Evolutionary conservation across 75 land plant genomes (phyloP), one percentile per base, ranked within the genome.

Genomic region (Pinus tabuliformis): DNA sequence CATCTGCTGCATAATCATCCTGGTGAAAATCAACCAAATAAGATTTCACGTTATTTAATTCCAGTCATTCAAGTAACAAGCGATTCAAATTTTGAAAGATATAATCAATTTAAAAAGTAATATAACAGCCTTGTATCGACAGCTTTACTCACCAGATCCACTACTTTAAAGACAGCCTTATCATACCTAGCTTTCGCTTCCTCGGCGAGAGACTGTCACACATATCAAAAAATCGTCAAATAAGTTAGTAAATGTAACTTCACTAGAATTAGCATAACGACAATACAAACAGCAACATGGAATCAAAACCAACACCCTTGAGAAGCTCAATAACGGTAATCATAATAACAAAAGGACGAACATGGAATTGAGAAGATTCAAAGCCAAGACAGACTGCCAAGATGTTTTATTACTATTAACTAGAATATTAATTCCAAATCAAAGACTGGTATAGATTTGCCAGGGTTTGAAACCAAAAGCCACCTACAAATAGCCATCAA

Each of bases 1-100:
- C 98, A 36, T 95, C 98, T 21, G 84, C 84, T 13, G 92, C 98
- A 86, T 97, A 97, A 20, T 95, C 93, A 82, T 97, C 99, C 98
- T 95, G 80, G 21, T n/a, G 17, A 3, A 70, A 73, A 56, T 6
- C n/a, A 56, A 56, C 72, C 52, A 68, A 68, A 37, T 39, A 68
- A 68, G n/a, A 68, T 39, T 39, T 21, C 33, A 42, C 42, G 72
- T 42, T 42, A 68, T 11, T n/a, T 18, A 2, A 45, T 16, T 39
- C 1, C 45, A 68, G 14, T 42, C 45, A 16, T 6, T 18, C 6
- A 37, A 66, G 45, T 8, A 66, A 66, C 36, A 37, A 21, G 18
- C 7, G 17, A 2, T 37, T 7, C 58, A 39, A 58, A 76, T 8
- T 76, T n/a, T 56, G 70, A 42, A 73, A 81, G 33, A 36, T 28